Evolutionary conservation across 176 grass and related monocot species (phyloP), one percentile per base, ranked within the genome.

Genomic region (Tillandsia fasciculata): DNA sequence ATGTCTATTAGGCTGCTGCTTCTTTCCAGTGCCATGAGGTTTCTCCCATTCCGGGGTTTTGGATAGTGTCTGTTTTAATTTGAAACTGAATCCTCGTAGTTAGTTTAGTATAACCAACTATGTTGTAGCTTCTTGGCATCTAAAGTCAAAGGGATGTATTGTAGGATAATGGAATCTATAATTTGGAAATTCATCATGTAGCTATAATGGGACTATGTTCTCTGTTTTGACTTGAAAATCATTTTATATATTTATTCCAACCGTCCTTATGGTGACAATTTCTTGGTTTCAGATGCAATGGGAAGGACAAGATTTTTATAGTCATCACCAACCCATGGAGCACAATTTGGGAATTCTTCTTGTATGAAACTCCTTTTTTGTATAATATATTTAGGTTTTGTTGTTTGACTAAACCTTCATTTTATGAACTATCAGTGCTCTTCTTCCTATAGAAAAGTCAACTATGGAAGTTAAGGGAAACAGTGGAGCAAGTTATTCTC

Each of bases 301-400:
- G 95, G 83, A 82, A 80, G 76, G 70, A 42, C 72, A 84, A 75
- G 82, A 86, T 63, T 79, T 76, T 48, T 33, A 80, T n/a, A 69
- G 81, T 49, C 69, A 73, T 65, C 72, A 11, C 72, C 85, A 79
- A 67, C 65, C 68, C 49, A 84, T 79, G 83, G 90, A 99, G 64
- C 84, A 90, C 13, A 99, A 90, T 84, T 88, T 99, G 82, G 95
- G 95, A 49, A 84, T 99, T 86, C 87, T 93, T 88, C 83, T 99
- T 87, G 95, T 99, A 82, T 79, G 78, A 59, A 74, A 65, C 71
- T 76, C 48, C 61, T 80, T 73, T 71, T 0, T 59, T 12, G 28
- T 80, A 48, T 80, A 8, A 17, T 57, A 12, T 58, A 52, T 14
- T 3, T 72, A 24, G 3, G 58, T 63, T 75, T 71, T 67, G 14